Evolutionary conservation across 306 rosid genomes (phyloP).

Genomic region (Citrullus colocynthis): DNA sequence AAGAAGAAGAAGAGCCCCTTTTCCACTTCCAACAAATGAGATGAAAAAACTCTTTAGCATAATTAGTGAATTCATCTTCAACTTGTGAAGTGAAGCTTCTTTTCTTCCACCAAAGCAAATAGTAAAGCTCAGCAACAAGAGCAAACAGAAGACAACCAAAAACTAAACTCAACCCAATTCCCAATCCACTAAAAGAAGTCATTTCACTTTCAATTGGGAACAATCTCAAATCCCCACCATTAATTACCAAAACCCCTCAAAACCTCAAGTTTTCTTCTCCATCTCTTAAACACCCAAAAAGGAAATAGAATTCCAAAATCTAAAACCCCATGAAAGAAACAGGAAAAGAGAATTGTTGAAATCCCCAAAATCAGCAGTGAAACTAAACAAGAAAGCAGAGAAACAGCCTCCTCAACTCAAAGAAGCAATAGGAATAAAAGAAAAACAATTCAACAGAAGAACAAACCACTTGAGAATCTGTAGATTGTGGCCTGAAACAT

Average conservation of each 20-base stretch:
- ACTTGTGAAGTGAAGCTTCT: conserved; percentile 31
- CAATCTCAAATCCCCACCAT: conserved; percentile 36
- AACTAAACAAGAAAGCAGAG: not conserved
- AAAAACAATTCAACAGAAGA: not conserved
- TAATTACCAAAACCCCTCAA: not conserved
- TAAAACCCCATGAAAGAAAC: conserved; percentile 1
- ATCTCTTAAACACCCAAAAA: not conserved
- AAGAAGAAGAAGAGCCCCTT: conserved; percentile 12
- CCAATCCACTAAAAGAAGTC: not conserved
- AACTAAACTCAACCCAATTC: conserved; percentile 66
- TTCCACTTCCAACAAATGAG: conserved; percentile 28
- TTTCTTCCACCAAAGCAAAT: conserved; percentile 93
- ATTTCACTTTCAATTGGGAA: not conserved
- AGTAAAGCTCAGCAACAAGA: conserved; percentile 85
- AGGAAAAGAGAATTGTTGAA: not conserved
- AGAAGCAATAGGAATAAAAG: not conserved
- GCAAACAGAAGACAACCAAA: conserved; percentile 83
- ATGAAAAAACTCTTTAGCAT: conserved; percentile 33
- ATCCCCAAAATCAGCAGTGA: not conserved
- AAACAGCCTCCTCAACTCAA: not conserved
- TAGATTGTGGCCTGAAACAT: conserved; percentile 10
- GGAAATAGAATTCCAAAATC: not conserved
- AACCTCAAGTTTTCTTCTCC: not conserved
- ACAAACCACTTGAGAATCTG: not conserved
- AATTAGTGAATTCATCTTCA: conserved; percentile 29